phyloP scores from a whole-genome alignment of 1,139 yeast species.

The Pichia sp. region DNA sequence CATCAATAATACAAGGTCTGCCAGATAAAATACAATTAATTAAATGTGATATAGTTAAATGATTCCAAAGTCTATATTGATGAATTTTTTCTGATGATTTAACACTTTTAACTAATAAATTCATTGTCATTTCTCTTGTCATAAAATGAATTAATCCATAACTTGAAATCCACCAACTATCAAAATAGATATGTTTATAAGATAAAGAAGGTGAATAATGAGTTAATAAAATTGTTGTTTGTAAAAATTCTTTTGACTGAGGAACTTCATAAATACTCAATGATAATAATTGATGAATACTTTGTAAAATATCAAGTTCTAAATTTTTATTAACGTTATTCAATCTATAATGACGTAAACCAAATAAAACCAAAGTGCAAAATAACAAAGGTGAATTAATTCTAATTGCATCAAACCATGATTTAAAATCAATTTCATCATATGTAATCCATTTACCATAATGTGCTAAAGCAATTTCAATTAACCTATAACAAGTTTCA shows the following conservation, averaged over 20 bases:
- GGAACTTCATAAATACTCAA: constrained; percentile 39
- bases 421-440: constrained; percentile 39
- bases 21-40: constrained; percentile 66
- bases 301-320: constrained; percentile 32
- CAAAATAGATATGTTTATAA: constrained; percentile 38
- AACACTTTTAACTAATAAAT: constrained; percentile 23
- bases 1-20: constrained; percentile 68
- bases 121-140: constrained; percentile 38
- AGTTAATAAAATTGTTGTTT: constrained; percentile 54
- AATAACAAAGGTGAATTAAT: constrained; percentile 51
- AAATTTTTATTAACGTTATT: constrained; percentile 20
- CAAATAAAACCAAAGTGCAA: constrained; percentile 57
- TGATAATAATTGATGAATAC: constrained; percentile 41
- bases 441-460: constrained; percentile 76
- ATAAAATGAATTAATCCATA: constrained; percentile 54
- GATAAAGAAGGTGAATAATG: constrained; percentile 54
- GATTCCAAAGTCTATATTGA: constrained; percentile 64
- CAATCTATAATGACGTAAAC: constrained; percentile 40
- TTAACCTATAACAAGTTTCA: constrained; percentile 41
- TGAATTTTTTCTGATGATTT: constrained; percentile 19
- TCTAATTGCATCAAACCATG: constrained; percentile 45
- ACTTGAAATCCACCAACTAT: constrained; percentile 60
- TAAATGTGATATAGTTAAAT: constrained; percentile 62
- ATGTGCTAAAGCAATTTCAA: constrained; percentile 50
- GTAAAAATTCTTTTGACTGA: constrained; percentile 46